Evolutionary conservation across 1,139 yeast species (phyloP).

Genomic region (Saccharomyces hybrid): DNA sequence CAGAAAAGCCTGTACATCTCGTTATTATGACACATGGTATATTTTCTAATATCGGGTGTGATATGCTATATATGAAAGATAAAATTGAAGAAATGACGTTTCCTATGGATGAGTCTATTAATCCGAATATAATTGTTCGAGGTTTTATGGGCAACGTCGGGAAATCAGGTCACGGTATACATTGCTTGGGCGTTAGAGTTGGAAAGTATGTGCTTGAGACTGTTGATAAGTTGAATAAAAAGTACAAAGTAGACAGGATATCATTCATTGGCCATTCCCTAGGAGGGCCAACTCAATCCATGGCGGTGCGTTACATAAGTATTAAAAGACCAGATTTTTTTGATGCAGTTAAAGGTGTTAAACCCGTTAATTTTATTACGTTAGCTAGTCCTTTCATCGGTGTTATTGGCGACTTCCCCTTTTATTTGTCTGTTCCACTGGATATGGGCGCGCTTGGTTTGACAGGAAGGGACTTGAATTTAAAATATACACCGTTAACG

Average conservation of each 20-base stretch:
- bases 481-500: slow-evolving; percentile 31
- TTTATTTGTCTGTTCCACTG: slow-evolving; percentile 48
- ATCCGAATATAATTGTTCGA: slow-evolving; percentile 44
- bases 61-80: slow-evolving; percentile 55
- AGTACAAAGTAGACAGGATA: slow-evolving; percentile 39
- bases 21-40: slow-evolving; percentile 59
- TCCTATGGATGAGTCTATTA: slow-evolving; percentile 16
- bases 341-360: slow-evolving; percentile 31
- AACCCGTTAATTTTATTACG: slow-evolving; percentile 50
- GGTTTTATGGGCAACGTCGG: slow-evolving; percentile 55
- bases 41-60: slow-evolving; percentile 58
- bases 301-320: slow-evolving; percentile 48
- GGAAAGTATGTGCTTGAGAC: slow-evolving; percentile 50
- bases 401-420: slow-evolving; percentile 52
- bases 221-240: slow-evolving; percentile 33
- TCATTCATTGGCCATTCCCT: slow-evolving; percentile 61
- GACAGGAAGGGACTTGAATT: slow-evolving; percentile 56
- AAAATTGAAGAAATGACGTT: slow-evolving; percentile 37
- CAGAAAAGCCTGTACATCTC: slow-evolving; percentile 45
- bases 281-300: slow-evolving; percentile 60
- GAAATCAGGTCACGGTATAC: slow-evolving; percentile 55
- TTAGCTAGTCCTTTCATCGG: slow-evolving; percentile 59
- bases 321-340: slow-evolving; percentile 49
- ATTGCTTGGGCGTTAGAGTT: slow-evolving; percentile 51
- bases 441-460: slow-evolving; percentile 56